Evolutionary conservation across 23 red algal species (phyloP), one percentile per base, ranked within the genome.

Genomic region (Cyanidioschyzon merolae): DNA sequence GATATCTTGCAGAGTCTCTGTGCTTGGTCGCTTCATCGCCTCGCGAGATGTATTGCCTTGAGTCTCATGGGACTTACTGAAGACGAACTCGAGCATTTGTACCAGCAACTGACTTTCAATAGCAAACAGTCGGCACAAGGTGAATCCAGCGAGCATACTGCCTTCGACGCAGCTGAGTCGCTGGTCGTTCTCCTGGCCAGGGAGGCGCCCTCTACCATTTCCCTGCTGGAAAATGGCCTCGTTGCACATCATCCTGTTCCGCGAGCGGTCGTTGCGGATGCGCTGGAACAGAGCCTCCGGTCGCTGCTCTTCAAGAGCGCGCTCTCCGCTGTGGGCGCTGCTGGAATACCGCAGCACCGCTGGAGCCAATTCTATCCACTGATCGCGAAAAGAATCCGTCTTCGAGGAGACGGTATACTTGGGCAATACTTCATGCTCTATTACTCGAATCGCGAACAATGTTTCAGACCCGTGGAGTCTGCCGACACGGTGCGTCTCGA

Each of bases 391-490:
- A 7, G 63, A 32, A 32, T 32, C 30, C 63, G 29, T 3, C 63
- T 71, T 25, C 63, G 63, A 7, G 63, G 63, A 25, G 63, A 32
- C 63, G 63, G 63, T 7, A 7, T 35, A 3, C n/a, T 71, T 27
- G 63, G 63, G 63, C 63, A 35, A 7, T 71, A 71, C 63, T 71
- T 17, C 29, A 71, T 71, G 63, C 63, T 71, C 63, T 71, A 71
- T 71, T 71, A 27, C 63, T 71, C 63, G 16, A 35, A 35, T 1
- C 21, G 45, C 3, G 68, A 40, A 21, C 39, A 57, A 21, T 1
- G 45, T 17, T 81, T 81, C 50, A 54, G 12, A 17, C 78, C 78
- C 0, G 59, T 67, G 30, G 78, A 81, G 1, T 71, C 21, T 7
- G 38, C 68, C 1, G 78, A 81, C 2, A 30, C 54, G 2, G 78